Base-by-base conservation (phyloP, 2,329 filamentous ascomycete genomes). In the Passalora sequoiae region DNA sequence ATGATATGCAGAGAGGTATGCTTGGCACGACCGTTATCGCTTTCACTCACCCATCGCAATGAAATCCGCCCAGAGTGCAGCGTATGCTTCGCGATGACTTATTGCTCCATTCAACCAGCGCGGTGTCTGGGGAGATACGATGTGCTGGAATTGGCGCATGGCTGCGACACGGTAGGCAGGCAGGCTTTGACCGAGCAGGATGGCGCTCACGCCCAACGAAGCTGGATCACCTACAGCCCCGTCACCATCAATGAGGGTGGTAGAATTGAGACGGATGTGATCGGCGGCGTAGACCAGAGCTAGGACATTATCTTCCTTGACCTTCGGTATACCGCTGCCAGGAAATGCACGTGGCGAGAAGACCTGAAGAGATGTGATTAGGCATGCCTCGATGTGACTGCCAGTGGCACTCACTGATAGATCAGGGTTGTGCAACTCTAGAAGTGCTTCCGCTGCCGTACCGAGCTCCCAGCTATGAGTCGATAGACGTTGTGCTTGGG, bases 51-150 rank as follows among this genome's bases (percentile, higher is more conserved):
- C n/a, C 72, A 75, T 75, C 56, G 69, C 70, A 4, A 73, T 49
- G 51, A 69, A 72, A 51, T 76, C 73, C 5, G 70, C 66, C 70
- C 72, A 74, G 6, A 74, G 59, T 43, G 74, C 69, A 4, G 66
- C 52, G 8, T 63, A 60, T 16, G 64, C 60, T 19, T 67, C 60
- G 20, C 71, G 65, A 47, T 76, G 72, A 31, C 67, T 72, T 32
- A 75, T 72, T 4, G 73, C 72, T 24, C 69, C 69, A 7, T 60
- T 43, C 3, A 36, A 13, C 43, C 44, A 47, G 32, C 66, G 61
- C 6, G 69, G 69, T 2, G 67, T 68, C 8, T 7, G 33, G 20
- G 10, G 46, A 49, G 9, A 71, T 49, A 1, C 74, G 60, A 45
- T 69, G 64, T 6, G 2, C n/a, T 67, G 42, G 20, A 65, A 58